Percentiles rank a stretch among this genome's conserved stretches.
These are phyloP conservation scores for Ogataea pignaliae DNA, from an alignment of 805 yeast species.

Conservation along the genomic window DNA sequence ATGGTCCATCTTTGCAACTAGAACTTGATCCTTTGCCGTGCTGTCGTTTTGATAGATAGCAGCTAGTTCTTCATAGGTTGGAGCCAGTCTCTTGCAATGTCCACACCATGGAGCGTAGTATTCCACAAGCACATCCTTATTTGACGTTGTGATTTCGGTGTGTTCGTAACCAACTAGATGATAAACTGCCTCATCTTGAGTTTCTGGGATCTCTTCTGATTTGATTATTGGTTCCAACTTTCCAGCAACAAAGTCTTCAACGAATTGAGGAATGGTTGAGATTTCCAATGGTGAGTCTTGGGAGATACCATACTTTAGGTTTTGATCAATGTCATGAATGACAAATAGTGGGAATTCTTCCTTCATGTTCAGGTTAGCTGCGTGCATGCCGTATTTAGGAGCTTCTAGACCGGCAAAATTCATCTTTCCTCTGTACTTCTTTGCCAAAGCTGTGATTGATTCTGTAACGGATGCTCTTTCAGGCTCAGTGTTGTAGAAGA, in stretches of 20 bases:
- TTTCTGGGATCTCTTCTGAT: slow-evolving; percentile 81
- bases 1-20: slow-evolving; percentile 85
- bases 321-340: slow-evolving; percentile 65
- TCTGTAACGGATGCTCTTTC: slow-evolving; percentile 55
- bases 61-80: slow-evolving; percentile 84
- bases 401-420: slow-evolving; percentile 91
- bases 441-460: slow-evolving; percentile 59
- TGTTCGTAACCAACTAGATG: slow-evolving; percentile 83
- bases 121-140: slow-evolving; percentile 76
- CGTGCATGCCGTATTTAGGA: slow-evolving; percentile 74
- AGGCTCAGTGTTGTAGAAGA: slow-evolving; percentile 70
- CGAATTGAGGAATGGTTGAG: slow-evolving; percentile 54
- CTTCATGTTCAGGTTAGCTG: slow-evolving; percentile 76
- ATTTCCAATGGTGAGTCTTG: slow-evolving; percentile 53
- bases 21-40: slow-evolving; percentile 48
- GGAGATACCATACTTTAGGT: slow-evolving; percentile 73
- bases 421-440: slow-evolving; percentile 70
- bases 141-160: slow-evolving; percentile 57
- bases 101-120: slow-evolving; percentile 99
- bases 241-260: slow-evolving; percentile 61
- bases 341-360: slow-evolving; percentile 88
- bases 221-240: slow-evolving; percentile 68
- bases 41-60: slow-evolving; percentile 52
- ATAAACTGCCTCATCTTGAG: slow-evolving; percentile 63
- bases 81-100: slow-evolving; percentile 89